phyloP scores from a whole-genome alignment of 768 basidiomycete species.

The Boletus tomentosulus region DNA sequence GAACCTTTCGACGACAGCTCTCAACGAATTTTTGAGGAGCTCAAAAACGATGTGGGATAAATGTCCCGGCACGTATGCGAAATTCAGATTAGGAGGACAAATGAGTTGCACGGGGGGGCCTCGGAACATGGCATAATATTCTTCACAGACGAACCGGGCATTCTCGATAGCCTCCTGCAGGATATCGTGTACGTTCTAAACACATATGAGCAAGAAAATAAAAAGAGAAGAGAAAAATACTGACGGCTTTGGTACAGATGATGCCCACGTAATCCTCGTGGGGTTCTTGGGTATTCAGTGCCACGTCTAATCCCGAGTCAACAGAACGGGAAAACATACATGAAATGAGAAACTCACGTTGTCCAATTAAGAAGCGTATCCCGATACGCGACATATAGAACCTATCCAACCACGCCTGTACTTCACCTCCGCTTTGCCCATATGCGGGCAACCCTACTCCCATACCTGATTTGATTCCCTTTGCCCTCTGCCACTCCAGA shows the following conservation, averaged over 20 bases:
- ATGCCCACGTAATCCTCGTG: conserved; percentile 95
- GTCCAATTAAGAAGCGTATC: conserved; percentile 95
- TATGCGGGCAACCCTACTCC: conserved; percentile 31
- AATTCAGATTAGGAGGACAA: conserved; percentile 80
- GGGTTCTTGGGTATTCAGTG: conserved; percentile 86
- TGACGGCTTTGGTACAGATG: conserved; percentile 86
- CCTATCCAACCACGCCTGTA: conserved; percentile 94
- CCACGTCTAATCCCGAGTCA: conserved; percentile 63
- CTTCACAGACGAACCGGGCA: conserved; percentile 90
- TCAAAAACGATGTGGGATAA: conserved; percentile 97
- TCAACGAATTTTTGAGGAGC: conserved; percentile 93
- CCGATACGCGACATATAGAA: conserved; percentile 96
- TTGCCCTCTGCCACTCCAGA: conserved; percentile 84
- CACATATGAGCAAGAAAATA: not conserved
- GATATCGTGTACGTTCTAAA: conserved; percentile 89
- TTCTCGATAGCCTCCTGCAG: conserved; percentile 99
- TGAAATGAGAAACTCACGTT: conserved; percentile 54
- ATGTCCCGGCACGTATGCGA: conserved; percentile 96
- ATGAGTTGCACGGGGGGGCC: conserved; percentile 96
- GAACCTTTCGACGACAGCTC: conserved; percentile 91
- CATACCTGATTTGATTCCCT: conserved; percentile 27
- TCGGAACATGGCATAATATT: conserved; percentile 94
- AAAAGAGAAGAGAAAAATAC: conserved; percentile 25
- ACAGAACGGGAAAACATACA: not conserved
- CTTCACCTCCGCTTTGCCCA: conserved; percentile 73